Conservation (phyloP, 2,329 filamentous ascomycete species). For the Ophiostoma perfectum region DNA sequence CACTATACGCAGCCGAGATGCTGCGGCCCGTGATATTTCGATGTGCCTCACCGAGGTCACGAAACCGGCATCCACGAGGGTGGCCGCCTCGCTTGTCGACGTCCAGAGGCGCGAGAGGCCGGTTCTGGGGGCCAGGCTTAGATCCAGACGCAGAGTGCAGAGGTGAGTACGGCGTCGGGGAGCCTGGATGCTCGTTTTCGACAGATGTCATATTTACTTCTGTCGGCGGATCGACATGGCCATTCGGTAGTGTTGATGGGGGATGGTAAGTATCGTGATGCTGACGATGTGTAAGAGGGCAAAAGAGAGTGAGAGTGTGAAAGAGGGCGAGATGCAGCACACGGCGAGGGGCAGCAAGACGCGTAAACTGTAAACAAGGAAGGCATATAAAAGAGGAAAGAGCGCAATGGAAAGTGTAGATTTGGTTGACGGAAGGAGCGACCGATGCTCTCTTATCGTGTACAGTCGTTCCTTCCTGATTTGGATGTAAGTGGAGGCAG, state of each 20-base stretch:
- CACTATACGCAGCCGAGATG: constrained; percentile 19
- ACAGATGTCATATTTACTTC: not conserved
- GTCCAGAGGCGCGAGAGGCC: not conserved
- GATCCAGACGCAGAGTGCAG: not conserved
- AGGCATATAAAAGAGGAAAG: not conserved
- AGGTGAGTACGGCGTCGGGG: not conserved
- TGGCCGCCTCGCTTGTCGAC: constrained; percentile 25
- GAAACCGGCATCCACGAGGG: constrained; percentile 35
- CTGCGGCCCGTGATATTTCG: constrained; percentile 35
- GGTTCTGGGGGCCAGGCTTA: not conserved
- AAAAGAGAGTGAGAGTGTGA: not conserved
- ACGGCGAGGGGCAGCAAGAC: not conserved
- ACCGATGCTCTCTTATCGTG: not conserved
- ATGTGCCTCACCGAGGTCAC: constrained; percentile 37
- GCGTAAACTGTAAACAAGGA: not conserved
- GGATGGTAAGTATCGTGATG: not conserved
- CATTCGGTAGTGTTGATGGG: not conserved
- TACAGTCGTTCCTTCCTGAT: constrained; percentile 13
- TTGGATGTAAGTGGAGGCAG: constrained; percentile 14
- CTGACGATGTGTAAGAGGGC: not conserved
- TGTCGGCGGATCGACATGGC: not conserved
- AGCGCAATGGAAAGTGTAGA: not conserved
- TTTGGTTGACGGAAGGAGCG: not conserved
- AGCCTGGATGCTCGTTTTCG: not conserved
- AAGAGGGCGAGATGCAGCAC: not conserved